A percentile compares a stretch with the other conserved stretches of the same genome.
These are phyloP conservation scores for Ceratocystis albifundus DNA, from an alignment of 2,329 filamentous ascomycete species.

Conservation along the genomic window DNA sequence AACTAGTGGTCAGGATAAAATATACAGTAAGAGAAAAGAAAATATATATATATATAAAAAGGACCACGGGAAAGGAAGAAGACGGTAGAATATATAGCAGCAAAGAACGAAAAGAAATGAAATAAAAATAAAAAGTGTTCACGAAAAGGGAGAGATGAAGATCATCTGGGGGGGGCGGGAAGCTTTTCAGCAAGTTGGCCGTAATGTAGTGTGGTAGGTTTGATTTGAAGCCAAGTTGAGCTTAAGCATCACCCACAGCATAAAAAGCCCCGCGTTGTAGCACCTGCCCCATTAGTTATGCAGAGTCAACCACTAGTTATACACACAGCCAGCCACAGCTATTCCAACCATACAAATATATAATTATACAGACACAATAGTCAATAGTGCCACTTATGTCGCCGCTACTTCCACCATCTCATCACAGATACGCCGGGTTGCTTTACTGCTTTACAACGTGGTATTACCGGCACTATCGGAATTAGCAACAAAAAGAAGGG, in stretches of 20 bases:
- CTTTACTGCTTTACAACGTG: too few relatives aligned
- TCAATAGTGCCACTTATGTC: too few relatives aligned
- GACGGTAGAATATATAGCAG: slow-evolving; percentile 10
- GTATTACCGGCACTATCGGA: background rate
- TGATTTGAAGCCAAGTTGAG: slow-evolving; percentile 9
- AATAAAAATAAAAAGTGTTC: slow-evolving; percentile 14
- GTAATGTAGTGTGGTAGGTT: too few relatives aligned
- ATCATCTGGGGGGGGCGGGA: background rate
- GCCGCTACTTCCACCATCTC: too few relatives aligned
- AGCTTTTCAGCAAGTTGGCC: background rate
- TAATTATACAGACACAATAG: too few relatives aligned
- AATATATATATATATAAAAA: background rate
- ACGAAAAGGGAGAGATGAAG: slow-evolving; percentile 13
- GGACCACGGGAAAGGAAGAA: background rate
- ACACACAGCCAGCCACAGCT: background rate
- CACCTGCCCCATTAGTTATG: background rate
- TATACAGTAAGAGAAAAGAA: background rate
- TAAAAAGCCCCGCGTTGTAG: too few relatives aligned
- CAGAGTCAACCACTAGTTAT: background rate
- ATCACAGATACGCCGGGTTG: too few relatives aligned
- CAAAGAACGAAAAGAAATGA: slow-evolving; percentile 18
- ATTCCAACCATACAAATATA: background rate
- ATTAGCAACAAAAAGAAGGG: too few relatives aligned
- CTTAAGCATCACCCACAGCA: background rate
- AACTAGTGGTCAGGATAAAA: background rate